Base-by-base conservation (phyloP, 228 moss, liverwort and hornwort species). In the Sphagnum magellanicum region DNA sequence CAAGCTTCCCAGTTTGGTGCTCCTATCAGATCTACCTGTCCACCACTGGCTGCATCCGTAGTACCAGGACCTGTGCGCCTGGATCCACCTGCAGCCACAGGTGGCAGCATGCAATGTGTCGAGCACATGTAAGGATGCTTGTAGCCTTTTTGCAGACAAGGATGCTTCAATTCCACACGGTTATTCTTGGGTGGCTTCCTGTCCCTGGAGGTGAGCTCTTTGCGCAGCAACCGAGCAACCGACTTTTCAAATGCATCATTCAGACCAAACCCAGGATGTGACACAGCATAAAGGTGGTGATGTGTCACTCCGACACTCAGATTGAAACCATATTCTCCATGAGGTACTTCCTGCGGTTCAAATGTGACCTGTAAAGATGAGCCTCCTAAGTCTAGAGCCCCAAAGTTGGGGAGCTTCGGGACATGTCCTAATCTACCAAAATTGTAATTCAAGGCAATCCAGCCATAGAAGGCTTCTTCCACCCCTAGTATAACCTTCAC, bases 171-270 rank as follows among this genome's bases (percentile, higher is more conserved):
- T 69, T 77, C 69, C 47, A 82, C 53, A 5, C 69, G 67, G 4
- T 77, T 66, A 16, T 59, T 72, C 48, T 72, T 57, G 14, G n/a
- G 74, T n/a, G 71, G 67, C 50, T 76, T 79, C 10, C 72, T 67
- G 8, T 71, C 72, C 52, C 50, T 76, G 16, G 69, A 73, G 61
- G 63, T 74, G 72, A 74, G 77, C 52, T 63, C 68, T n/a, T 65
- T 70, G 59, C 75, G 83, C 75, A 98, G 63, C 77, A 98, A 72
- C 72, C 79, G n/a, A 46, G 91, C 90, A 60, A 98, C 90, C 0
- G 97, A 98, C 77, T 91, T 98, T 76, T 98, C 91, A 59, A 93
- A 98, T 12, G 93, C 97, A 74, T 98, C 97, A 69, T 98, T 98
- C n/a, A 98, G 74, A 59, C 97, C 97, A 69, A 88, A 93, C 4